These are phyloP conservation scores for Didymella sp. DNA, from an alignment of 2,329 filamentous ascomycete species.

Conservation along the genomic window DNA sequence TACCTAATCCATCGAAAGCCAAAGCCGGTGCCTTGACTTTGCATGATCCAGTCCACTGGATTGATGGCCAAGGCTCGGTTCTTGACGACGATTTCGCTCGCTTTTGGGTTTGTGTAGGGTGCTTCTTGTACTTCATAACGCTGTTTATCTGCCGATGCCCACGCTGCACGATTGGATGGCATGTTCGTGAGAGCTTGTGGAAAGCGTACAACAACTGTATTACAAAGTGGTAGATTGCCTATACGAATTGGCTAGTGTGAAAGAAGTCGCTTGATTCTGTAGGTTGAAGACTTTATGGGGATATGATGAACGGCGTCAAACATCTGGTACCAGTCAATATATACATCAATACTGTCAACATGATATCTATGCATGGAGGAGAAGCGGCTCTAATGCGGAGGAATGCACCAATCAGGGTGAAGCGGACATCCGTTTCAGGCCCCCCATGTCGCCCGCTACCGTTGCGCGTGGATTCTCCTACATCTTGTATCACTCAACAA, in stretches of 20 bases:
- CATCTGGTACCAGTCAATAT: too few relatives aligned
- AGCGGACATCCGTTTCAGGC: slow-evolving; percentile 15
- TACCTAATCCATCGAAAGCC: neutral
- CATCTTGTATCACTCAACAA: neutral
- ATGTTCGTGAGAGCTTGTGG: too few relatives aligned
- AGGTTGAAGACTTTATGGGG: too few relatives aligned
- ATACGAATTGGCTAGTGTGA: too few relatives aligned
- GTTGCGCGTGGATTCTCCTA: neutral
- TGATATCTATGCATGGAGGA: neutral
- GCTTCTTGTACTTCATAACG: slow-evolving; percentile 19
- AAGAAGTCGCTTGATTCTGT: too few relatives aligned
- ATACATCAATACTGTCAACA: neutral
- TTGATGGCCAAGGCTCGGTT: slow-evolving; percentile 24
- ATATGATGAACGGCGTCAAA: too few relatives aligned
- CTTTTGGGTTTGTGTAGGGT: slow-evolving; percentile 3
- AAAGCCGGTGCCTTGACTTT: slow-evolving; percentile 13
- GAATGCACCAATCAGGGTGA: slow-evolving; percentile 8
- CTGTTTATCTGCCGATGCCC: neutral
- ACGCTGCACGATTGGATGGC: neutral
- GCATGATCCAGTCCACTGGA: slow-evolving; percentile 8
- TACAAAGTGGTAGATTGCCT: too few relatives aligned
- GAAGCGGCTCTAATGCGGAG: neutral
- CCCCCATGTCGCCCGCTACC: neutral
- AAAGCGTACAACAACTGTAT: too few relatives aligned
- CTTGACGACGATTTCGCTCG: slow-evolving; percentile 20